Base-by-base conservation (phyloP, 2,329 filamentous ascomycete genomes). In the Diaporthe vaccinii region DNA sequence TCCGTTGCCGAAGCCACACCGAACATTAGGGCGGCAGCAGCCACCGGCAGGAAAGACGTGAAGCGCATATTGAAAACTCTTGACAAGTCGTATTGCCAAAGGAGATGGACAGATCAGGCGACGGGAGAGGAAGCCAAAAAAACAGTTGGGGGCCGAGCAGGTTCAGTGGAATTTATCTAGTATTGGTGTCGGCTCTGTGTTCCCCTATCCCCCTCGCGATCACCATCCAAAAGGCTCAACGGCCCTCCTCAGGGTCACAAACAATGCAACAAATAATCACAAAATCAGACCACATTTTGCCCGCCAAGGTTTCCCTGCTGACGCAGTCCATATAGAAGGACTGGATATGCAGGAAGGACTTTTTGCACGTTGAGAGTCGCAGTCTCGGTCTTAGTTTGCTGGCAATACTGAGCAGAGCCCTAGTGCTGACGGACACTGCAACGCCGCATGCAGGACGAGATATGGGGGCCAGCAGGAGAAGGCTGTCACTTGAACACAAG, bases 1-100 rank as follows among this genome's bases (percentile, higher is more conserved):
- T 69, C 49, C 14, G 65, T 15, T 41, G 65, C 65, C 65, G 65
- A 69, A 55, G 65, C 65, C 65, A 69, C 65, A 41, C 49, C 49
- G 34, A 55, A 69, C 8, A 55, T 25, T n/a, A 69, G 28, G n/a
- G 49, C 65, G n/a, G 65, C 65, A 15, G 65, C 65, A 55, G 65
- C 65, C 34, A 55, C 34, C 14, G 65, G 49, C 8, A 69, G 36
- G 34, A 69, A n/a, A 69, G 65, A 69, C n/a, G 65, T 55, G 49
- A 55, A 69, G n/a, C 65, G 65, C 65, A 69, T 69, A 20, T 55
- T 41, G 65, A 55, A 10, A 9, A 22, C 6, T 39, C 4, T 28
- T 12, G 46, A 68, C 46, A 41, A 53, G 20, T 20, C 4, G 7
- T 53, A 39, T 39, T 69, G 49, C 5, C 34, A 39, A 6, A 55